Conservation (phyloP, 2,329 filamentous ascomycete genomes). For the Ilyonectria sp. region DNA sequence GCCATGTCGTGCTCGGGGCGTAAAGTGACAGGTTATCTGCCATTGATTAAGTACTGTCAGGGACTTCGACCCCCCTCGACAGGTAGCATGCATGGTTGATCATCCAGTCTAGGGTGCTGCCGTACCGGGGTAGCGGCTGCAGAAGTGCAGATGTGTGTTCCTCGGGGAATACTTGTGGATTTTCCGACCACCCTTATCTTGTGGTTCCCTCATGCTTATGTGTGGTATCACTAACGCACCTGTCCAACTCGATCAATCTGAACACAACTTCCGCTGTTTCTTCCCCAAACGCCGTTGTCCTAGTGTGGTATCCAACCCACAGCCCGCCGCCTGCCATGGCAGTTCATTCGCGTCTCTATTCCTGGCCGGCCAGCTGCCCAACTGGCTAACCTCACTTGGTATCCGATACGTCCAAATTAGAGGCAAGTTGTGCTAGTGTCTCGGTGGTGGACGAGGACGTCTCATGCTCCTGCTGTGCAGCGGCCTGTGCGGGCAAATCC, state of each 20-base stretch:
- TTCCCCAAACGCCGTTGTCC: constrained; percentile 25
- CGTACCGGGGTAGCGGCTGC: constrained; percentile 26
- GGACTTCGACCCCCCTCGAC: background rate
- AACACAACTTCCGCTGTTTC: constrained; percentile 11
- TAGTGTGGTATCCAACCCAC: constrained; percentile 16
- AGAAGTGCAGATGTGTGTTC: constrained; percentile 25
- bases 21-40: constrained; percentile 12
- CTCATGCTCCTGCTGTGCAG: constrained; percentile 24
- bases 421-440: constrained; percentile 43
- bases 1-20: constrained; percentile 10
- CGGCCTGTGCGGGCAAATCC: constrained; percentile 10
- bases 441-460: constrained; percentile 32
- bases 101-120: constrained; percentile 30
- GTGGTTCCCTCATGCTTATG: constrained; percentile 9
- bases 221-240: constrained; percentile 29
- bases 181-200: constrained; percentile 32
- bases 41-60: constrained; percentile 4
- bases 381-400: constrained; percentile 18
- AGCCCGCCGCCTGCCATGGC: constrained; percentile 7
- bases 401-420: constrained; percentile 41
- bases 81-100: constrained; percentile 31
- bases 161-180: constrained; percentile 31
- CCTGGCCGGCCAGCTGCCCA: constrained; percentile 7
- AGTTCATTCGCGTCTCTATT: background rate
- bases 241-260: constrained; percentile 28